Evolutionary conservation across 257 asterid species (phyloP).

Genomic region (Solanum lycopersicoides): DNA sequence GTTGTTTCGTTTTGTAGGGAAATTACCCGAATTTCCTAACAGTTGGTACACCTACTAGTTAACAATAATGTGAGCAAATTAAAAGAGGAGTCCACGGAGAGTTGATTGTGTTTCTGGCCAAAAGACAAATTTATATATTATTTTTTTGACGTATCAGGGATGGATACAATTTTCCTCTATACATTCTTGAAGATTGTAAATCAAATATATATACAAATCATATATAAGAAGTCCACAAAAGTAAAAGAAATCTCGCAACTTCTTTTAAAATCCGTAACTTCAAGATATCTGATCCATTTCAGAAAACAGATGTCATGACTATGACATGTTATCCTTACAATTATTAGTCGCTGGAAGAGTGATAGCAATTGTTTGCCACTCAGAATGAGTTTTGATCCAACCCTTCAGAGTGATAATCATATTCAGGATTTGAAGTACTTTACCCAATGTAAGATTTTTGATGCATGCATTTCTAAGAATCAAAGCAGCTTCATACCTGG

Average conservation of each 20-base stretch:
- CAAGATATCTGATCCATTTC: background rate
- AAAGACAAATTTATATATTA: background rate
- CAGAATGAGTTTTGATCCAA: conserved; percentile 24
- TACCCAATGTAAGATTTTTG: conserved; percentile 28
- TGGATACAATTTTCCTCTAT: background rate
- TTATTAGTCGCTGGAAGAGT: conserved; percentile 10
- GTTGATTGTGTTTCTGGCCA: background rate
- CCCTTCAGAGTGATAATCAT: conserved; percentile 23
- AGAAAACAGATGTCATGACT: too few species aligned
- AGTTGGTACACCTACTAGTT: background rate
- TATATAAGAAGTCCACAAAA: background rate
- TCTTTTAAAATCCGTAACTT: background rate
- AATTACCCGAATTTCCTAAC: too few species aligned
- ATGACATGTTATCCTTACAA: background rate
- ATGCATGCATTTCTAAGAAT: conserved; percentile 34
- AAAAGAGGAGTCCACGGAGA: background rate
- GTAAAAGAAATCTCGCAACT: background rate
- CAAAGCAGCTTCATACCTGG: conserved; percentile 44
- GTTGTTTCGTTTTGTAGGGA: too few species aligned
- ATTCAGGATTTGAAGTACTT: conserved; percentile 35
- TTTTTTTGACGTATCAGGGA: background rate
- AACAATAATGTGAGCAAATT: background rate
- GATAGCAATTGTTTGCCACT: conserved; percentile 36
- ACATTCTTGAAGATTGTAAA: background rate
- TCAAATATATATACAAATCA: background rate